Evolutionary conservation across 345 rosid genomes (phyloP).

Genomic region (Eucalyptus globulus): DNA sequence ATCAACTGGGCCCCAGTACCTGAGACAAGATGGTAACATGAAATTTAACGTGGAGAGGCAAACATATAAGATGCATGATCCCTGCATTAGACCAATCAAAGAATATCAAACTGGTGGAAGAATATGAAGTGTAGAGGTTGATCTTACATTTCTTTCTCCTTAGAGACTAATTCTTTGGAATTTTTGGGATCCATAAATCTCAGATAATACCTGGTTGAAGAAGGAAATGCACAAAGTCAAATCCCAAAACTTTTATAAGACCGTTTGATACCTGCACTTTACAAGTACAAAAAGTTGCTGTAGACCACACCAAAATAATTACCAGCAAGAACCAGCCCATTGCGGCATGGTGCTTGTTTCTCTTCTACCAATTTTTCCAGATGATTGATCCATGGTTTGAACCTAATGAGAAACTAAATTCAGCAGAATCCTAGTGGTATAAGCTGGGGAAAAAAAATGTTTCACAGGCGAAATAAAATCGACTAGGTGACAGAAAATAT

Average conservation of each 20-base stretch:
- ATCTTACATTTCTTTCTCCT: constrained; percentile 67
- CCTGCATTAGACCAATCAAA: neutral
- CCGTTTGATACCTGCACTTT: neutral
- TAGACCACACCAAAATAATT: neutral
- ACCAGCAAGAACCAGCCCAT: constrained; percentile 99
- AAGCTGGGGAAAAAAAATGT: neutral
- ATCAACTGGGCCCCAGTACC: constrained; percentile 96
- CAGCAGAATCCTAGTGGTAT: neutral
- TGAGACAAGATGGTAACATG: neutral
- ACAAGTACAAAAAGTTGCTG: neutral
- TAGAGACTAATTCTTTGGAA: constrained; percentile 61
- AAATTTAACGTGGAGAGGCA: neutral
- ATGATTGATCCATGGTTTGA: constrained; percentile 37
- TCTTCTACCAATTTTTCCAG: constrained; percentile 71
- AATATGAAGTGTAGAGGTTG: neutral
- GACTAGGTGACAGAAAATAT: neutral
- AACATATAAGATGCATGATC: neutral
- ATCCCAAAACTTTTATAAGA: neutral
- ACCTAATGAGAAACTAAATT: constrained; percentile 26
- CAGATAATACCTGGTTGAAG: constrained; percentile 74
- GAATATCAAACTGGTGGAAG: neutral
- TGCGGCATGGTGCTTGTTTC: constrained; percentile 99
- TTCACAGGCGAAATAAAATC: neutral
- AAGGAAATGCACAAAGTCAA: neutral
- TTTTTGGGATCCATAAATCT: constrained; percentile 93